These are phyloP conservation scores for Aspergillus conjunctus DNA, from an alignment of 495 filamentous ascomycete genomes.

Conservation along the genomic window DNA sequence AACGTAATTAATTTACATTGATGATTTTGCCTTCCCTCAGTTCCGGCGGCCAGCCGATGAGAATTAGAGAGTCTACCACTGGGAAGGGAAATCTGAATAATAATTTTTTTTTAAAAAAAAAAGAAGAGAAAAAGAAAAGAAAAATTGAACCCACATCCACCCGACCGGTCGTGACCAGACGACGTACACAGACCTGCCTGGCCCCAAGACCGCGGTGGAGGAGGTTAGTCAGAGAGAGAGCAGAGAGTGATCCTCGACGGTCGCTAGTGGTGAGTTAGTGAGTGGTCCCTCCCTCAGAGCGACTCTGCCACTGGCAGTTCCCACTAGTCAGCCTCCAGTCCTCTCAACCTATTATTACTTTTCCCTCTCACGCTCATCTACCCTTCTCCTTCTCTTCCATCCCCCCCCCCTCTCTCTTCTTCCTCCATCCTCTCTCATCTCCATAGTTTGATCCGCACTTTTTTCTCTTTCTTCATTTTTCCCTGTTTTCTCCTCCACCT, in stretches of 20 bases:
- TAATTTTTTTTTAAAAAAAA: not conserved
- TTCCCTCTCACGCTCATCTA: slow-evolving; percentile 12
- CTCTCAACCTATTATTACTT: not conserved
- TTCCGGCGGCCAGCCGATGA: slow-evolving; percentile 1
- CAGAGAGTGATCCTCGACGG: slow-evolving; percentile 1
- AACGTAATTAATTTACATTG: too few relatives aligned
- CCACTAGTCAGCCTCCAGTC: slow-evolving; percentile 8
- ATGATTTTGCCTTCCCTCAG: not conserved
- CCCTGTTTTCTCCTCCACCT: slow-evolving; percentile 12
- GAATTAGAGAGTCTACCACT: not conserved
- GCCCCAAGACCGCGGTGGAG: slow-evolving; percentile 1
- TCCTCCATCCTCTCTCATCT: slow-evolving; percentile 5
- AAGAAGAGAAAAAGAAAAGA: not conserved
- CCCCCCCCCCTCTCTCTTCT: slow-evolving; percentile 6
- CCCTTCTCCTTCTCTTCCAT: slow-evolving; percentile 12
- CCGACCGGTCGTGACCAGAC: slow-evolving; percentile 10
- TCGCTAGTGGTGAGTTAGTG: not conserved
- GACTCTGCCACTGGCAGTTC: slow-evolving; percentile 15
- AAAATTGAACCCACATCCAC: slow-evolving; percentile 10
- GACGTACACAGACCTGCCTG: slow-evolving; percentile 10
- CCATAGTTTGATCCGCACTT: slow-evolving; percentile 9
- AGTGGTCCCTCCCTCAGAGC: not conserved
- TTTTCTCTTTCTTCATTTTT: slow-evolving; percentile 12
- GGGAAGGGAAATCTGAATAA: not conserved
- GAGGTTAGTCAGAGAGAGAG: slow-evolving; percentile 13